Evolutionary conservation across 163 green algal genomes (phyloP).

Genomic region (Prototheca wickerhamii): DNA sequence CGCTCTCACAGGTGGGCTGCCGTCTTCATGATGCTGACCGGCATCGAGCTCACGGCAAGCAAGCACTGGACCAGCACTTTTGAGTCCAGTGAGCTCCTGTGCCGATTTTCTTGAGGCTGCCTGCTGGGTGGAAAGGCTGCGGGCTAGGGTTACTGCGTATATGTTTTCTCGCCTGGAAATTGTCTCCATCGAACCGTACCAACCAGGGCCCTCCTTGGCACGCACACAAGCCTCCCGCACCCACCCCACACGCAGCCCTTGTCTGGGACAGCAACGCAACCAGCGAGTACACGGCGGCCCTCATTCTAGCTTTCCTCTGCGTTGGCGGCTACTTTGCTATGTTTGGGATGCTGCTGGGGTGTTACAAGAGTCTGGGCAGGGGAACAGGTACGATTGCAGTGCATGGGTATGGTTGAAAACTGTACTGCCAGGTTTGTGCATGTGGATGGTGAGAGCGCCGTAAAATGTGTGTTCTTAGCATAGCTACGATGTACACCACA

Average conservation of each 20-base stretch:
- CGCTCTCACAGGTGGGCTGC: neutral
- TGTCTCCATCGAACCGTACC: too few species aligned
- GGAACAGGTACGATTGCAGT: neutral
- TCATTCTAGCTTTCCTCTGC: conserved; percentile 17
- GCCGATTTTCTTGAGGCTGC: neutral
- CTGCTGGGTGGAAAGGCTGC: too few species aligned
- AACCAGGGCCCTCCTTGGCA: neutral
- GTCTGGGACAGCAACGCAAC: neutral
- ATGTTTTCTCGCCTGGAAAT: too few species aligned
- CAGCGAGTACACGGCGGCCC: conserved; percentile 1
- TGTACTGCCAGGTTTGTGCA: neutral
- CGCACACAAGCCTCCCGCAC: neutral
- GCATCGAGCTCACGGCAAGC: conserved; percentile 1
- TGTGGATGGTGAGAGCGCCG: neutral
- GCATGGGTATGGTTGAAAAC: neutral
- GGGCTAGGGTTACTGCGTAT: too few species aligned
- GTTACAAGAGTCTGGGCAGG: neutral
- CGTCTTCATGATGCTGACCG: conserved; percentile 6
- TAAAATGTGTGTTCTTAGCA: neutral
- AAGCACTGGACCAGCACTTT: conserved; percentile 10
- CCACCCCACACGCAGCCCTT: neutral
- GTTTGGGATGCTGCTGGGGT: neutral
- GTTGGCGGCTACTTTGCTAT: conserved; percentile 3
- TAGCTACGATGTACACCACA: conserved; percentile 5
- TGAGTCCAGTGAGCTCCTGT: neutral